These are phyloP conservation scores for Comarum palustre DNA, from an alignment of 306 rosid genomes.

Conservation along the genomic window DNA sequence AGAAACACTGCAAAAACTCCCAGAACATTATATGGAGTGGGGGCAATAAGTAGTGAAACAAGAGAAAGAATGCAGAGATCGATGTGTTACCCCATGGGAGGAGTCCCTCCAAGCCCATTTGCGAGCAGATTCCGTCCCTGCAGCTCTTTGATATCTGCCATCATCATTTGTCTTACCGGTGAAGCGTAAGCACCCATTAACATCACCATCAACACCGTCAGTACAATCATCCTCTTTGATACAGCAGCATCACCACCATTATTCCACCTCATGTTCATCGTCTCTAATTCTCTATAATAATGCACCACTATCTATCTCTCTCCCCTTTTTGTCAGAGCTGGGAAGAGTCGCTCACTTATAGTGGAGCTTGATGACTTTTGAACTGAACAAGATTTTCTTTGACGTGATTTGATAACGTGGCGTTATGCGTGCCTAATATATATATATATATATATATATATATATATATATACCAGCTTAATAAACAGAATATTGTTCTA, in stretches of 20 bases:
- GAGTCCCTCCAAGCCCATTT: conserved; percentile 75
- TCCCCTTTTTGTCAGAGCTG: neutral
- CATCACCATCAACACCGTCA: conserved; percentile 8
- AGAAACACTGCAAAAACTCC: neutral
- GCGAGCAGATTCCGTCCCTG: conserved; percentile 65
- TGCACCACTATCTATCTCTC: neutral
- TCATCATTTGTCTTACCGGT: conserved; percentile 10
- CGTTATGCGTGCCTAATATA: neutral
- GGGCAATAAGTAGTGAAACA: neutral
- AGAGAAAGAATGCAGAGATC: conserved; percentile 1
- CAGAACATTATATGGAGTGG: neutral
- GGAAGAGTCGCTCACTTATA: neutral
- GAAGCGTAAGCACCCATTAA: conserved; percentile 33
- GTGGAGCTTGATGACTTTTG: neutral
- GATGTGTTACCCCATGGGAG: conserved; percentile 81
- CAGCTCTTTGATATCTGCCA: conserved; percentile 15
- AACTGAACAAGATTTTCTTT: neutral
- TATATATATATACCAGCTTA: neutral
- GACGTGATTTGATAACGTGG: neutral
- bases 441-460: no score
- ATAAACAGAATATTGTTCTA: neutral
- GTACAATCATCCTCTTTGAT: neutral
- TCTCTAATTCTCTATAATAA: neutral
- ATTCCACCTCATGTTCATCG: conserved; percentile 13
- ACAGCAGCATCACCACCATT: conserved; percentile 5